A percentile compares a stretch with the other conserved stretches of the same genome.
Evolutionary conservation across 78 protist species (phyloP).

Genomic region (Speleostelium caveatum): DNA sequence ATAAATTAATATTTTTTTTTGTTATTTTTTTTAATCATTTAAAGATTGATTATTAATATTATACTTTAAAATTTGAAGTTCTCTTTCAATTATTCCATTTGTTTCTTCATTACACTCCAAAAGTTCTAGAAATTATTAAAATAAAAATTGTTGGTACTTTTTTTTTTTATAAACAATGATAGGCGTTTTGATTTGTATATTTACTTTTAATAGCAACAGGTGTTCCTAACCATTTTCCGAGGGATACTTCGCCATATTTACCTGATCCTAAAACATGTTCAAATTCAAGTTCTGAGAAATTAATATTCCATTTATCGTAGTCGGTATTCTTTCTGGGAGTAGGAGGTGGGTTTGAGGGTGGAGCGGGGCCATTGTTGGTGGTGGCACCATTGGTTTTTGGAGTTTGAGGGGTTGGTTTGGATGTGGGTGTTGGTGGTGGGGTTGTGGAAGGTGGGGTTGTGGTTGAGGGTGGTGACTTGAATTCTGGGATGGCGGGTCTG

Average conservation of each 20-base stretch:
- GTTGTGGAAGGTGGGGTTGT: background rate
- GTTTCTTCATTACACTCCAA: conserved; percentile 39
- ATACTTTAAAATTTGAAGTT: conserved; percentile 57
- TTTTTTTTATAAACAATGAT: background rate
- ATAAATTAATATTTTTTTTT: background rate
- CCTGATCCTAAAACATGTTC: conserved; percentile 73
- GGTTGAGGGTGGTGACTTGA: conserved; percentile 25
- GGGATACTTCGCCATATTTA: conserved; percentile 64
- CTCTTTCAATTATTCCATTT: conserved; percentile 36
- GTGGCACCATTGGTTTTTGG: background rate
- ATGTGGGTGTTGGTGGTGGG: conserved; percentile 30
- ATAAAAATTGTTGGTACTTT: background rate
- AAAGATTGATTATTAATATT: background rate
- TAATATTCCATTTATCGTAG: conserved; percentile 60
- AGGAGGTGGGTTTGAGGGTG: background rate
- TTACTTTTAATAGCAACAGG: conserved; percentile 75
- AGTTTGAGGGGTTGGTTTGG: background rate
- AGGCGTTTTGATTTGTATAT: background rate
- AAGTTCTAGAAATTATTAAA: conserved; percentile 10
- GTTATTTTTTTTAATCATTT: background rate
- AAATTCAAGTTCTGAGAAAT: conserved; percentile 33
- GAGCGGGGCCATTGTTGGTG: background rate
- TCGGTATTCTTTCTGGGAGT: background rate
- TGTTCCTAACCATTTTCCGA: conserved; percentile 65
- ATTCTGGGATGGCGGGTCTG: conserved; percentile 40